phyloP scores from a whole-genome alignment of 108 stramenopile species.

The Nitzschia palea region DNA sequence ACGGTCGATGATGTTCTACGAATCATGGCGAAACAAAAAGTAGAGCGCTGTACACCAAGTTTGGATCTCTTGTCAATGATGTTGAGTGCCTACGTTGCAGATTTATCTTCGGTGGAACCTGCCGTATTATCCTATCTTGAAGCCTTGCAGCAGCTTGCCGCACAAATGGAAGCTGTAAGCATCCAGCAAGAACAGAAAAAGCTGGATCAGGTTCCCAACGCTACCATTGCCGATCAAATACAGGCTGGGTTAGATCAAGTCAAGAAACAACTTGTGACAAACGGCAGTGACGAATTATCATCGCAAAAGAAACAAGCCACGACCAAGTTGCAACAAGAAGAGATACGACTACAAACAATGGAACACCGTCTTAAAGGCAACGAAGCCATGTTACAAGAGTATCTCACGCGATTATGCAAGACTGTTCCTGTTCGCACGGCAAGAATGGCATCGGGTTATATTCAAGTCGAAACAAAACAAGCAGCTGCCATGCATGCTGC shows the following conservation, averaged over 20 bases:
- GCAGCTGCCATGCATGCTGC: conserved; percentile 53
- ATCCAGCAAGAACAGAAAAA: neutral
- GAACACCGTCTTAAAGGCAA: conserved; percentile 48
- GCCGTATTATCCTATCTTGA: conserved; percentile 61
- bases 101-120: conserved; percentile 72
- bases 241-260: conserved; percentile 25
- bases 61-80: conserved; percentile 48
- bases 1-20: conserved; percentile 66
- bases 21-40: conserved; percentile 60
- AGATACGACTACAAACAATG: conserved; percentile 14
- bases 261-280: conserved; percentile 27
- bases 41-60: conserved; percentile 60
- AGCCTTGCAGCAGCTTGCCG: conserved; percentile 25
- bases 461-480: conserved; percentile 66
- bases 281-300: neutral
- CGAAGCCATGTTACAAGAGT: conserved; percentile 51
- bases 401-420: conserved; percentile 59
- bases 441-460: conserved; percentile 76
- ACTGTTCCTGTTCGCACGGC: conserved; percentile 61
- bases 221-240: conserved; percentile 21
- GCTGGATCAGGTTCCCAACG: neutral
- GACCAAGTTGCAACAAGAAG: conserved; percentile 3
- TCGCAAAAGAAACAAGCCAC: neutral
- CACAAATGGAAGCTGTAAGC: conserved; percentile 23
- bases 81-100: conserved; percentile 69